These are phyloP conservation scores for Candida labiduridarum DNA, from an alignment of 1,139 yeast species.

Conservation along the genomic window DNA sequence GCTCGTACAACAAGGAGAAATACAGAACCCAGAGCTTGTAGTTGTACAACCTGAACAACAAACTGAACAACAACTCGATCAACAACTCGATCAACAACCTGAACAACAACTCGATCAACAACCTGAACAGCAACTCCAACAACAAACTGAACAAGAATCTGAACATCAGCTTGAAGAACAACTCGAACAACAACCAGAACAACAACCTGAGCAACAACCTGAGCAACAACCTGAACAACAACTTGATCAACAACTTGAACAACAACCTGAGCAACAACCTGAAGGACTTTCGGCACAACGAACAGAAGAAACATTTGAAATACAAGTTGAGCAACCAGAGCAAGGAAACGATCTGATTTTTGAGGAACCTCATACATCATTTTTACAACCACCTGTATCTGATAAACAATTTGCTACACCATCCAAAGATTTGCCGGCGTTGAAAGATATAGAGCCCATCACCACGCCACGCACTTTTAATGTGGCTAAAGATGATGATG, in stretches of 20 bases:
- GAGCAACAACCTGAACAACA: neutral
- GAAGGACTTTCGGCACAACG: no score
- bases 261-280: no score
- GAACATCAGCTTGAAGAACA: no score
- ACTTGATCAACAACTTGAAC: neutral
- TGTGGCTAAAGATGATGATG: slow-evolving; percentile 45
- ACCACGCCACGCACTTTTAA: slow-evolving; percentile 45
- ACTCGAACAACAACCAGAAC: no score
- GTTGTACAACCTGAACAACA: no score
- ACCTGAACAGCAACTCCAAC: no score
- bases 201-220: neutral
- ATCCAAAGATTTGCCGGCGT: slow-evolving; percentile 44
- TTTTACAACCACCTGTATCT: slow-evolving; percentile 15
- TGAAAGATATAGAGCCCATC: slow-evolving; percentile 47
- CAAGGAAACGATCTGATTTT: slow-evolving; percentile 13
- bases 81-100: no score
- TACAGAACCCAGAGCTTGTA: no score
- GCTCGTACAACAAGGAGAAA: neutral
- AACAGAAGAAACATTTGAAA: no score
- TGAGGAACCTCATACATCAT: slow-evolving; percentile 19
- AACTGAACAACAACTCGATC: no score
- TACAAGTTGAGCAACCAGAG: neutral
- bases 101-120: no score
- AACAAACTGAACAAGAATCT: no score
- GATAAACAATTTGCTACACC: slow-evolving; percentile 41